phyloP scores from a whole-genome alignment of 2,329 filamentous ascomycete species.

The Colletotrichum nymphaeae region DNA sequence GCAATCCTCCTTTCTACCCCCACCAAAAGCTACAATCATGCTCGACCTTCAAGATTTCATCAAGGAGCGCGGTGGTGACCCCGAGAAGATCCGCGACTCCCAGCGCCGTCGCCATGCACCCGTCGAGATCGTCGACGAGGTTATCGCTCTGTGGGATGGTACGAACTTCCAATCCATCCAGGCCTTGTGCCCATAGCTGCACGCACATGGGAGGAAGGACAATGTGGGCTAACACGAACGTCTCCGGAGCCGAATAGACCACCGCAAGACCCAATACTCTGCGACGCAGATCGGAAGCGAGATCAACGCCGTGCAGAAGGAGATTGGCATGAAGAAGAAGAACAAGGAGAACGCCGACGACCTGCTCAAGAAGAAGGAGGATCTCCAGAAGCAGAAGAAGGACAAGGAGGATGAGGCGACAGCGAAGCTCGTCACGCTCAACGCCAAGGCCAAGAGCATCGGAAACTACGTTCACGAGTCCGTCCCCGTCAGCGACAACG shows the following conservation, averaged over 20 bases:
- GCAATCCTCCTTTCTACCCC: neutral
- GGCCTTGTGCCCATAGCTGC: constrained; percentile 70
- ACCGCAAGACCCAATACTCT: constrained; percentile 72
- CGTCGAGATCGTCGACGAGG: constrained; percentile 88
- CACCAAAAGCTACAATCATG: constrained; percentile 57
- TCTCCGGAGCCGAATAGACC: constrained; percentile 17
- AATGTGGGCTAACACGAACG: constrained; percentile 1
- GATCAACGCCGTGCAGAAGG: constrained; percentile 91
- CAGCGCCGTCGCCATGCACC: constrained; percentile 85
- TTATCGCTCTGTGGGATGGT: constrained; percentile 78
- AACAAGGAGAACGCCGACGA: constrained; percentile 89
- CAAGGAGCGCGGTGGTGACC: constrained; percentile 88
- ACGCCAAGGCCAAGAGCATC: constrained; percentile 83
- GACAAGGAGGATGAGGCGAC: constrained; percentile 77
- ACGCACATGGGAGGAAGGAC: neutral
- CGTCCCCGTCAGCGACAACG: constrained; percentile 85
- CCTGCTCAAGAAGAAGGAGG: constrained; percentile 80
- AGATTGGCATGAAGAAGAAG: constrained; percentile 94
- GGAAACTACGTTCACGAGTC: constrained; percentile 93
- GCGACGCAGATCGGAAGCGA: constrained; percentile 84
- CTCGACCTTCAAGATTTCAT: constrained; percentile 85
- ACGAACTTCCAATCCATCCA: constrained; percentile 42
- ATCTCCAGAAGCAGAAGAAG: constrained; percentile 86
- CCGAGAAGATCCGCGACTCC: constrained; percentile 90
- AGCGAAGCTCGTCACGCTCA: constrained; percentile 72